Evolutionary conservation across 2,329 filamentous ascomycete genomes (phyloP).

Genomic region (Pseudopyrenochaeta lycopersici): DNA sequence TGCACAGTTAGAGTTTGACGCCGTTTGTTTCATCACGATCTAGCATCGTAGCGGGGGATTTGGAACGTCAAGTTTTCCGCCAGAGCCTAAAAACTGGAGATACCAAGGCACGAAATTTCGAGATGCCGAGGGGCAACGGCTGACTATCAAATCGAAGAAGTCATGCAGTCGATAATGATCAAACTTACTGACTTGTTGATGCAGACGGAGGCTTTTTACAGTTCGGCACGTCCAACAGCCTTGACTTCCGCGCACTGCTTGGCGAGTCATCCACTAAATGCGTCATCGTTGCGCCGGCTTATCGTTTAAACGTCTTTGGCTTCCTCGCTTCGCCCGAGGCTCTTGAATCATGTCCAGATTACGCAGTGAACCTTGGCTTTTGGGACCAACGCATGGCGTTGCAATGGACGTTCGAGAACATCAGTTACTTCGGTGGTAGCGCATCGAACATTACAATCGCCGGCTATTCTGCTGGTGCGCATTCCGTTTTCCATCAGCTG

Average conservation of each 20-base stretch:
- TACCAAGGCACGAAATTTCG: background rate
- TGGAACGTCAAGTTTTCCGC: background rate
- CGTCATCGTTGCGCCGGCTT: slow-evolving; percentile 65
- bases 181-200: slow-evolving; percentile 5
- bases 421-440: slow-evolving; percentile 62
- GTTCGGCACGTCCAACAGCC: slow-evolving; percentile 61
- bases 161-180: background rate
- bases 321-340: slow-evolving; percentile 63
- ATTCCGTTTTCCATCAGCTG: slow-evolving; percentile 66
- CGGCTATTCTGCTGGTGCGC: slow-evolving; percentile 66
- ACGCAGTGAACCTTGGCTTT: slow-evolving; percentile 62
- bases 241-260: slow-evolving; percentile 57
- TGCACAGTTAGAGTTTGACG: slow-evolving; percentile 1
- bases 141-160: background rate
- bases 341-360: slow-evolving; percentile 43
- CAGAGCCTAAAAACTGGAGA: background rate
- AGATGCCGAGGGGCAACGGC: background rate
- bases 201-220: slow-evolving; percentile 66
- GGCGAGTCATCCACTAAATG: slow-evolving; percentile 56
- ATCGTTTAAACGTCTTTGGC: slow-evolving; percentile 65
- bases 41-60: background rate
- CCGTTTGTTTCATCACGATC: slow-evolving; percentile 2
- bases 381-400: slow-evolving; percentile 66
- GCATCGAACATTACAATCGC: slow-evolving; percentile 61
- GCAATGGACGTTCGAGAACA: slow-evolving; percentile 64